Evolutionary conservation across 805 yeast genomes (phyloP).

Genomic region (Zygosaccharomyces siamensis): DNA sequence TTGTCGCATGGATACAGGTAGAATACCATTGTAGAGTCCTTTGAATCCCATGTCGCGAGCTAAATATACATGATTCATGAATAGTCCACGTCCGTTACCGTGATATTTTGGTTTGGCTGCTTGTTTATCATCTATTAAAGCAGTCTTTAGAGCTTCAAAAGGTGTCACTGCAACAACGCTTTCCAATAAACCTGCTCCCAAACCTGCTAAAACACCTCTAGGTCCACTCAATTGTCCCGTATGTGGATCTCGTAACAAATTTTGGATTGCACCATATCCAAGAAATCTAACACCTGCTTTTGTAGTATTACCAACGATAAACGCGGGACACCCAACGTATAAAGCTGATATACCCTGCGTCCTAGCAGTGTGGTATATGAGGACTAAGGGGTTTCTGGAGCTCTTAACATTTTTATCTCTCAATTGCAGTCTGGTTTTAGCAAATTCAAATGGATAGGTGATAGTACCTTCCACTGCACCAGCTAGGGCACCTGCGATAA

Average conservation of each 20-base stretch:
- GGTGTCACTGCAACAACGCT: conserved; percentile 94
- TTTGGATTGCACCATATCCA: conserved; percentile 86
- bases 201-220: conserved; percentile 91
- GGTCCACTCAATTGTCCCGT: conserved; percentile 82
- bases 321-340: conserved; percentile 95
- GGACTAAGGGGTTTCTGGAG: conserved; percentile 77
- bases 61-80: conserved; percentile 42
- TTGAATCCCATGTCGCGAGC: conserved; percentile 72
- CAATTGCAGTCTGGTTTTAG: conserved; percentile 87
- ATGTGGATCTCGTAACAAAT: conserved; percentile 67
- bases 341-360: conserved; percentile 74
- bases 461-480: conserved; percentile 92
- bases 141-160: conserved; percentile 93
- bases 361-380: conserved; percentile 68
- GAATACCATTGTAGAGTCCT: conserved; percentile 82
- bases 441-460: conserved; percentile 96
- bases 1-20: conserved; percentile 93
- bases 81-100: conserved; percentile 50
- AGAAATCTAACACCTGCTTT: conserved; percentile 94
- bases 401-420: conserved; percentile 58
- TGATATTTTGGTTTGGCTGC: conserved; percentile 72
- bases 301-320: conserved; percentile 91
- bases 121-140: conserved; percentile 89
- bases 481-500: conserved; percentile 92
- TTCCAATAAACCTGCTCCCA: conserved; percentile 93